Evolutionary conservation across 768 basidiomycete genomes (phyloP), one percentile per base, ranked within the genome.

Genomic region (Boletus rubroflammeus): DNA sequence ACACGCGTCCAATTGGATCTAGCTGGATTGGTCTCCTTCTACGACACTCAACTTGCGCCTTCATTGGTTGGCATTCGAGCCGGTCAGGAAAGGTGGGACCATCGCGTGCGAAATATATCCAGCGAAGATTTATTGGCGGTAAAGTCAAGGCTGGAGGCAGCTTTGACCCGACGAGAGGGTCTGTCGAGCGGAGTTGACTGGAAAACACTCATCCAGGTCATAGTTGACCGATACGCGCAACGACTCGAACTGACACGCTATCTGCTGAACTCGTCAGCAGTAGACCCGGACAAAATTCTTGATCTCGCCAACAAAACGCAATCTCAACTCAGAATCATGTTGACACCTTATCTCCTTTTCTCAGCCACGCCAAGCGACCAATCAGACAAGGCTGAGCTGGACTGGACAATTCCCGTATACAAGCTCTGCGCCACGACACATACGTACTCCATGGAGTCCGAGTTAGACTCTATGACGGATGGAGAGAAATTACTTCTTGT

Each of bases 11-110:
- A 61, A 19, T 48, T 76, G 25, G 71, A 76, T 44, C 62, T 72
- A 13, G 34, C 72, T 7, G 58, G 67, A 14, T 40, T 76, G 17
- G 54, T 74, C 10, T 74, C 75, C 4, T 71, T 76, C 59, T 75
- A 76, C 26, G 72, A 76, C 47, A 62, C 63, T 5, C 31, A 58
- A 34, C 65, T 72, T 2, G 62, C 31, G 0, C 71, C 71, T 8
- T 73, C 72, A 3, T 59, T 75, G 17, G 51, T 73, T 15, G 9
- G 32, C 5, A 34, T 55, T 23, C 66, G 74, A 31, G 58, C 55
- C 1, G 61, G 59, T 1, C 53, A 56, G 39, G 61, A 69, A 19
- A 65, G 72, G 15, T 62, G 62, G 58, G 63, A 67, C n/a, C 72
- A 75, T 50, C 72, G 73, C 3, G 47, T 63, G 3, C 39, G 45